These are phyloP conservation scores for Ogataea ramenticola DNA, from an alignment of 805 yeast species.

Conservation along the genomic window DNA sequence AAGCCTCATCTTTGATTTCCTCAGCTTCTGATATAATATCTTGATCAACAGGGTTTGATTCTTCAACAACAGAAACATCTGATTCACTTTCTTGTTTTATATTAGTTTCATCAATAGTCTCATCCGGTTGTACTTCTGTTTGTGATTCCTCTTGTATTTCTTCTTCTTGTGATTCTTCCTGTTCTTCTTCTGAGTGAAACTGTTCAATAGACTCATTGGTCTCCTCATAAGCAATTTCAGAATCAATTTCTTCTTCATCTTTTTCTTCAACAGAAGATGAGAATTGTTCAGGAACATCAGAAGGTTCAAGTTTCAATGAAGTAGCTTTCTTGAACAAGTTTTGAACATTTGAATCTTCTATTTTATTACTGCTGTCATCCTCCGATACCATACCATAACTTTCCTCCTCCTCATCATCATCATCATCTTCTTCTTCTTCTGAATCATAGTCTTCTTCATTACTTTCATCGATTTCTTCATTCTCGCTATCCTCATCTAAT, in stretches of 20 bases:
- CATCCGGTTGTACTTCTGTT: too few relatives aligned
- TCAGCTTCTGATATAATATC: not conserved
- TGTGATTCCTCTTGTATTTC: too few relatives aligned
- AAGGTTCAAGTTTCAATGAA: too few relatives aligned
- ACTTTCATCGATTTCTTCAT: too few relatives aligned
- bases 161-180: too few relatives aligned
- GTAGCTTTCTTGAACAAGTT: too few relatives aligned
- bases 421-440: constrained; percentile 3
- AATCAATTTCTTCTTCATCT: constrained; percentile 6
- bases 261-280: not conserved
- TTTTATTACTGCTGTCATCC: not conserved
- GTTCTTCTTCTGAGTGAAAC: not conserved
- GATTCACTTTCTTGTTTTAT: too few relatives aligned
- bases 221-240: constrained; percentile 9
- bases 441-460: not conserved
- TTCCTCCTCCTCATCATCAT: constrained; percentile 4
- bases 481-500: too few relatives aligned
- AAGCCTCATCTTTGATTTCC: too few relatives aligned
- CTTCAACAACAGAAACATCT: not conserved
- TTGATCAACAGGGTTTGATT: not conserved
- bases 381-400: not conserved
- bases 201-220: constrained; percentile 9
- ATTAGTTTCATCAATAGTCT: too few relatives aligned
- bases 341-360: not conserved
- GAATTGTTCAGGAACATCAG: constrained; percentile 1